phyloP scores from a whole-genome alignment of 1,139 yeast genomes.

The Zygotorulaspora mrakii region DNA sequence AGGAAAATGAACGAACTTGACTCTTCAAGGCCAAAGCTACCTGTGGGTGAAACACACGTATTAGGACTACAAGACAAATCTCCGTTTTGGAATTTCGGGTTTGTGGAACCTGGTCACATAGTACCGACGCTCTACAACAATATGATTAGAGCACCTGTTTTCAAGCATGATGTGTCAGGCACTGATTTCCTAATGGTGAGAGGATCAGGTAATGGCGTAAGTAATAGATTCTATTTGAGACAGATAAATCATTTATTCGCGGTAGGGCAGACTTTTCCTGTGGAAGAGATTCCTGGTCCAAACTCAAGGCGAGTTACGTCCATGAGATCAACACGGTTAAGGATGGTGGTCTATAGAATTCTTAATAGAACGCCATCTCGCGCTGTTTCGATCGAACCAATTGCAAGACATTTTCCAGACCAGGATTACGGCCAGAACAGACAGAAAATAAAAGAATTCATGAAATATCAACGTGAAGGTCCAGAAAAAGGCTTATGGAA shows the following conservation, averaged over 20 bases:
- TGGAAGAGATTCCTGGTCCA: slow-evolving; percentile 94
- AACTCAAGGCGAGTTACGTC: slow-evolving; percentile 95
- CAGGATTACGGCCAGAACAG: slow-evolving; percentile 97
- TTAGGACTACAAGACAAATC: slow-evolving; percentile 92
- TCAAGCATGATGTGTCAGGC: slow-evolving; percentile 70
- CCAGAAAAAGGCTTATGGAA: slow-evolving; percentile 97
- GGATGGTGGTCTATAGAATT: slow-evolving; percentile 90
- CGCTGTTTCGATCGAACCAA: slow-evolving; percentile 80
- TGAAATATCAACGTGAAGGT: slow-evolving; percentile 96
- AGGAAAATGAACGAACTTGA: slow-evolving; percentile 82
- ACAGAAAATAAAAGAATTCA: slow-evolving; percentile 91
- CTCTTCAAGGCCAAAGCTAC: slow-evolving; percentile 77
- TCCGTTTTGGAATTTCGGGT: slow-evolving; percentile 98
- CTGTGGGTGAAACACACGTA: slow-evolving; percentile 93
- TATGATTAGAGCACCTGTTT: slow-evolving; percentile 89
- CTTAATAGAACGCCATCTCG: slow-evolving; percentile 72
- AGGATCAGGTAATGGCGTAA: slow-evolving; percentile 73
- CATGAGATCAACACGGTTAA: slow-evolving; percentile 82
- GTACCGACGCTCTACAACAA: slow-evolving; percentile 93
- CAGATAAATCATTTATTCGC: slow-evolving; percentile 69
- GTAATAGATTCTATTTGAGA: slow-evolving; percentile 56
- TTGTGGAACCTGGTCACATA: slow-evolving; percentile 89
- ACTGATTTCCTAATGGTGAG: slow-evolving; percentile 83
- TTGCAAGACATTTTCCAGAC: slow-evolving; percentile 90
- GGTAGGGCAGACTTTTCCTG: slow-evolving; percentile 93